Conservation (phyloP, 139 green algal species). For the Volvox reticuliferus region DNA sequence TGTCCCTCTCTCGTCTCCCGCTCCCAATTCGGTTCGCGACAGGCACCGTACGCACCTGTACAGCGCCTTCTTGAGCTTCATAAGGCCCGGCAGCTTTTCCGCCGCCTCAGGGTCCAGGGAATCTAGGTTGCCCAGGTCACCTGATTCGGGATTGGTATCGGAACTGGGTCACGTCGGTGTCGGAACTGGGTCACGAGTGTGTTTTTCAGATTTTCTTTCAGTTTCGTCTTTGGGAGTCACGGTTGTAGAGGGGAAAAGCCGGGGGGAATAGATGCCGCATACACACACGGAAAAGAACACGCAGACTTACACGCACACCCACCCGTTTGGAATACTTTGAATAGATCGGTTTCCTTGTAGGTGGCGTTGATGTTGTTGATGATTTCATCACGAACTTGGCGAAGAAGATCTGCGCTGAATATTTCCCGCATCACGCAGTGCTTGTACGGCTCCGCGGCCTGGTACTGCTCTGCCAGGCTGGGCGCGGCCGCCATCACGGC, state of each 20-base stretch:
- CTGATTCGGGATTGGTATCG: slow-evolving; percentile 33
- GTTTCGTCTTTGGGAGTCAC: no score
- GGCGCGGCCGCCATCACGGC: slow-evolving; percentile 24
- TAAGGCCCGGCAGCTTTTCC: slow-evolving; percentile 78
- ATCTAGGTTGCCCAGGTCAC: slow-evolving; percentile 89
- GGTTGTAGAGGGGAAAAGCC: no score
- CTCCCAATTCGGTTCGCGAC: no score
- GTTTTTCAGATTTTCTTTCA: no score
- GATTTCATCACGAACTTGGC: slow-evolving; percentile 81
- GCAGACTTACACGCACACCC: background rate
- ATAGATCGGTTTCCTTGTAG: slow-evolving; percentile 95
- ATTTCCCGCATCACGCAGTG: slow-evolving; percentile 63
- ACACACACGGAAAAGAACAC: no score
- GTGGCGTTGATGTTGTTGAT: slow-evolving; percentile 87
- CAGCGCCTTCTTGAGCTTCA: slow-evolving; percentile 78
- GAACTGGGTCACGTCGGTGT: no score
- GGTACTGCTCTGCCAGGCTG: slow-evolving; percentile 52
- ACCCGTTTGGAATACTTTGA: slow-evolving; percentile 93
- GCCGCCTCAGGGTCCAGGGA: slow-evolving; percentile 64
- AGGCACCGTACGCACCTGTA: slow-evolving; percentile 77
- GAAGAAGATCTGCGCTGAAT: slow-evolving; percentile 63
- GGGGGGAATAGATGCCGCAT: no score
- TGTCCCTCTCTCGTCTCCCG: background rate
- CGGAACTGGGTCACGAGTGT: no score
- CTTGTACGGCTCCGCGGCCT: slow-evolving; percentile 65